Evolutionary conservation across 495 filamentous ascomycete genomes (phyloP), one percentile per base, ranked within the genome.

Genomic region (Penicillium ochrochloron): DNA sequence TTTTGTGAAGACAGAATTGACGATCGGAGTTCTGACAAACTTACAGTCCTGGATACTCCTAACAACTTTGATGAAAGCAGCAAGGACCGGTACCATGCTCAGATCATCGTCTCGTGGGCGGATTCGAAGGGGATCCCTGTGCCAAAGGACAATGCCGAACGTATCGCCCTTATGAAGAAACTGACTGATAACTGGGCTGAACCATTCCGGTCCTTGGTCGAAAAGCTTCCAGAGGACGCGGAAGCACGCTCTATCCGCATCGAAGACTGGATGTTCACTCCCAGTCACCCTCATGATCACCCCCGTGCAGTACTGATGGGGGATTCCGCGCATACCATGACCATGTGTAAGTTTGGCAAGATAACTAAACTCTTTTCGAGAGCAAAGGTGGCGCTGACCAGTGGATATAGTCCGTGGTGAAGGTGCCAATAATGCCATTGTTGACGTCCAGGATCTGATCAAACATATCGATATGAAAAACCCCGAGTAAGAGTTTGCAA

Each of bases 361-460:
- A 63, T 35, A 62, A 51, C 59, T 14, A 14, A 27, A 19, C 9
- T 17, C 50, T 27, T 27, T 27, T 44, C 39, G 5, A 9, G 25
- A 53, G 19, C 29, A 3, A 23, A 37, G 39, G 21, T 31, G 14
- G 33, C 5, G n/a, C 52, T 55, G 10, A 50, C 59, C 44, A 11
- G 5, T 31, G 17, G 2, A 1, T n/a, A 1, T 10, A 82, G 77
- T 74, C 63, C 76, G 85, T 34, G 86, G 86, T 7, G 86, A 89
- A 73, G 86, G 80, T 0, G 84, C 84, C 7, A 89, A 89, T 51
- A 84, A 88, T 53, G 84, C 82, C 6, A 82, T 88, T 41, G 73
- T 80, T 19, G 86, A 89, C 67, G 78, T 81, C 6, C 68, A 73
- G 5, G 70, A 77, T 48, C 68, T 88, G 19, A 70, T 74, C 0